Evolutionary conservation across 2,329 filamentous ascomycete species (phyloP).

Genomic region (Hortaea sp.): DNA sequence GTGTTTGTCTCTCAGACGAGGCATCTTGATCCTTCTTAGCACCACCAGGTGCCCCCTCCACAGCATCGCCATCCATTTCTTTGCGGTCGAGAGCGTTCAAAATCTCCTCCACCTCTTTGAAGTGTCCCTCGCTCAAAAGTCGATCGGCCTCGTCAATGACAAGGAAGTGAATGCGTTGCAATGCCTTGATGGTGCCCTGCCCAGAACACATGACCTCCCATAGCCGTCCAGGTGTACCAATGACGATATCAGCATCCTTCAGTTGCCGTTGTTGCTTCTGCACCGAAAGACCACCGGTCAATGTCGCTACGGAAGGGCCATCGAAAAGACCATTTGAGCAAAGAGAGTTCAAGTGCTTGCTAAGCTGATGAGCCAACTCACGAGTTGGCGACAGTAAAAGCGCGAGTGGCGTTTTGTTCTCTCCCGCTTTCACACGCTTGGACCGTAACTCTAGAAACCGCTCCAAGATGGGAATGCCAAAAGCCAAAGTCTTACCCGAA

Average conservation of each 20-base stretch:
- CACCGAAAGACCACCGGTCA: slow-evolving; percentile 88
- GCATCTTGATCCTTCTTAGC: not conserved
- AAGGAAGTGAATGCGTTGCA: slow-evolving; percentile 68
- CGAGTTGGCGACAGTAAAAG: slow-evolving; percentile 83
- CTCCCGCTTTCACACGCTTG: slow-evolving; percentile 11
- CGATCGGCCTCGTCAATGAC: slow-evolving; percentile 93
- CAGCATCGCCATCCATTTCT: slow-evolving; percentile 28
- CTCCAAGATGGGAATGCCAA: slow-evolving; percentile 87
- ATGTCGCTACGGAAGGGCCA: slow-evolving; percentile 57
- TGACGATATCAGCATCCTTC: slow-evolving; percentile 77
- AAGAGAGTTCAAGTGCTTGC: slow-evolving; percentile 68
- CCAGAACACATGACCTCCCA: slow-evolving; percentile 88
- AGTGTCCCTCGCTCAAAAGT: slow-evolving; percentile 82
- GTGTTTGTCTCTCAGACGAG: slow-evolving; percentile 55
- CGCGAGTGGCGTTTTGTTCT: slow-evolving; percentile 47
- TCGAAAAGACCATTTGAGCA: slow-evolving; percentile 57
- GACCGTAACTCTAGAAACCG: slow-evolving; percentile 51
- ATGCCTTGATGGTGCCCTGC: slow-evolving; percentile 55
- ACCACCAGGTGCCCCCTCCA: not conserved
- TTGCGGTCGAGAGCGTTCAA: slow-evolving; percentile 61
- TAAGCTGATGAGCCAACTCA: slow-evolving; percentile 86
- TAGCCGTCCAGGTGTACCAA: slow-evolving; percentile 71
- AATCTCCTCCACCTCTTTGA: slow-evolving; percentile 88
- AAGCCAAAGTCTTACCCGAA: slow-evolving; percentile 92
- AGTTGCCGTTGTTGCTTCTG: slow-evolving; percentile 87